Evolutionary conservation across 2,329 filamentous ascomycete species (phyloP).

Genomic region (Achaetomium macrosporum): DNA sequence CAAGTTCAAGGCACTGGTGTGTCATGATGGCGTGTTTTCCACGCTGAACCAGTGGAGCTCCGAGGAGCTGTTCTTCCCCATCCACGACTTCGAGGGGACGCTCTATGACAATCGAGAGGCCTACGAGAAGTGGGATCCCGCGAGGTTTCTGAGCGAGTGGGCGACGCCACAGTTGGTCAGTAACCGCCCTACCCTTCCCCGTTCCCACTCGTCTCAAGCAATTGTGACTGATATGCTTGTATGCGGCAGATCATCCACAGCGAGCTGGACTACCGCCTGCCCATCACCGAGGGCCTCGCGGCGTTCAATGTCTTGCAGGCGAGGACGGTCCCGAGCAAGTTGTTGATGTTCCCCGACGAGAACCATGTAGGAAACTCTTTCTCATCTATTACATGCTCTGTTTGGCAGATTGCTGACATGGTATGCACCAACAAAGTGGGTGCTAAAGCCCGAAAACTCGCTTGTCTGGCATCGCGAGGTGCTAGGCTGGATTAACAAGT

Average conservation of each 20-base stretch:
- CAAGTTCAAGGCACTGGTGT: slow-evolving; percentile 81
- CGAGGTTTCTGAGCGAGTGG: slow-evolving; percentile 63
- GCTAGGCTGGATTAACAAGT: slow-evolving; percentile 68
- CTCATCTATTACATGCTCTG: slow-evolving; percentile 44
- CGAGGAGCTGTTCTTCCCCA: slow-evolving; percentile 65
- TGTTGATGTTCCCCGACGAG: slow-evolving; percentile 76
- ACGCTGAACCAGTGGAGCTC: slow-evolving; percentile 59
- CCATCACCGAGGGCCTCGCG: slow-evolving; percentile 75
- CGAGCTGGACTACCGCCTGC: slow-evolving; percentile 81
- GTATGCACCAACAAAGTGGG: slow-evolving; percentile 55
- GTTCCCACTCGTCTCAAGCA: neutral
- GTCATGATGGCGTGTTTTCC: slow-evolving; percentile 81
- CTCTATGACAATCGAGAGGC: slow-evolving; percentile 56
- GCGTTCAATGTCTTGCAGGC: slow-evolving; percentile 83
- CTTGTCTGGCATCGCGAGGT: slow-evolving; percentile 87
- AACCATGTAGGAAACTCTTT: slow-evolving; percentile 50
- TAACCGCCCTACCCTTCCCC: neutral
- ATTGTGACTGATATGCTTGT: neutral
- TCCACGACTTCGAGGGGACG: slow-evolving; percentile 60
- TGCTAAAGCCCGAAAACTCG: slow-evolving; percentile 85
- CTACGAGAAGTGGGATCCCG: slow-evolving; percentile 67
- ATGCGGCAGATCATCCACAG: slow-evolving; percentile 61
- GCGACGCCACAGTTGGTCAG: slow-evolving; percentile 74
- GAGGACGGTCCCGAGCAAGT: slow-evolving; percentile 66
- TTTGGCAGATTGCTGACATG: slow-evolving; percentile 35